Evolutionary conservation across 1,139 yeast species (phyloP).

Genomic region (Yamadazyma mexicana): DNA sequence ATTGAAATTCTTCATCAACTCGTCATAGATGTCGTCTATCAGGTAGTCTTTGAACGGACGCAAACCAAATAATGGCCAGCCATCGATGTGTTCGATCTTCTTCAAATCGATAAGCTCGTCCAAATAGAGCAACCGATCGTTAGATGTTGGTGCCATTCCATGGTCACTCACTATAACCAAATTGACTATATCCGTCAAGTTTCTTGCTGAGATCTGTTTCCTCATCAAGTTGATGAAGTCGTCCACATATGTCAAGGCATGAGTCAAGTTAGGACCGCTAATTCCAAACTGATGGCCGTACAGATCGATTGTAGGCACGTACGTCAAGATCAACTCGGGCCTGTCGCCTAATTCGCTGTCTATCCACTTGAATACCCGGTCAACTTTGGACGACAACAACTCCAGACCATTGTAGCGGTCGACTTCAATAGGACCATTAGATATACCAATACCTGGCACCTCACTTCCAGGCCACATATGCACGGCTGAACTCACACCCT

Average conservation of each 20-base stretch:
- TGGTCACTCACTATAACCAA: constrained; percentile 83
- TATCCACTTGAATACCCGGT: constrained; percentile 63
- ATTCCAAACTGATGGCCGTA: constrained; percentile 75
- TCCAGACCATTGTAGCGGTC: constrained; percentile 70
- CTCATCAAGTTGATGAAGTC: constrained; percentile 52
- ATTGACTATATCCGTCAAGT: constrained; percentile 66
- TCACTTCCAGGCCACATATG: constrained; percentile 98
- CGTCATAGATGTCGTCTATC: constrained; percentile 20
- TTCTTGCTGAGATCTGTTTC: constrained; percentile 50
- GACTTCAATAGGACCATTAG: constrained; percentile 50
- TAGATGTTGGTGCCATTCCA: constrained; percentile 89
- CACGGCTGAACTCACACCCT: constrained; percentile 69
- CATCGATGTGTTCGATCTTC: constrained; percentile 65
- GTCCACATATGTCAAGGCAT: constrained; percentile 66
- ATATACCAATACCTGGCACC: constrained; percentile 50
- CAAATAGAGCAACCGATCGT: constrained; percentile 59
- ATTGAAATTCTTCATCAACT: constrained; percentile 22
- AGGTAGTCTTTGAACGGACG: constrained; percentile 49
- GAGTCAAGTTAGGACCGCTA: constrained; percentile 53
- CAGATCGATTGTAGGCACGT: constrained; percentile 79
- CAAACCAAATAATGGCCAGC: constrained; percentile 88
- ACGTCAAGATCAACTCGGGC: constrained; percentile 78
- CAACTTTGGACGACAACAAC: constrained; percentile 53
- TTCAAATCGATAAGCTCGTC: constrained; percentile 64
- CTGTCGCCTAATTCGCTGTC: constrained; percentile 53